These are phyloP conservation scores for Arabidopsis lyrata DNA, from an alignment of 441 rosid genomes.

Conservation along the genomic window DNA sequence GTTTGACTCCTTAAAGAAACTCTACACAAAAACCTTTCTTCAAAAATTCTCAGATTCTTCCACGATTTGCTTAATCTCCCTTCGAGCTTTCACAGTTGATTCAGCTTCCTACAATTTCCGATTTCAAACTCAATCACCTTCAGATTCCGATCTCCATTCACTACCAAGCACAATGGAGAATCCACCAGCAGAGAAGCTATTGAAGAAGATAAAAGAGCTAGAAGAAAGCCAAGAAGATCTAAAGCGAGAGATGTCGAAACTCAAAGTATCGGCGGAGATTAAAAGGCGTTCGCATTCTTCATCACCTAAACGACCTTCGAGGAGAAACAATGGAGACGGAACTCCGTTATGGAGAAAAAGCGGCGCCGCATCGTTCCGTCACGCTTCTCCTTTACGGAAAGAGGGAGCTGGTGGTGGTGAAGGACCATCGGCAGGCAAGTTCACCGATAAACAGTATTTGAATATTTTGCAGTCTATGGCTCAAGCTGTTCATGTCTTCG, in stretches of 20 bases:
- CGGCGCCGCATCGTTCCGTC: slow-evolving; percentile 68
- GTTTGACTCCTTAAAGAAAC: slow-evolving; percentile 28
- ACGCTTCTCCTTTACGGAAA: slow-evolving; percentile 85
- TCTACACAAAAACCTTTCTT: neutral
- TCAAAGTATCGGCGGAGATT: slow-evolving; percentile 54
- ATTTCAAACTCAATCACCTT: slow-evolving; percentile 24
- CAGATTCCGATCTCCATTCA: slow-evolving; percentile 30
- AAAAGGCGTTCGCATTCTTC: slow-evolving; percentile 82
- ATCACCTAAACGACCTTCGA: slow-evolving; percentile 73
- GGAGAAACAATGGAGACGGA: slow-evolving; percentile 46
- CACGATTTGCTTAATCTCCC: too few species aligned
- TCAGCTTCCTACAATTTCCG: slow-evolving; percentile 1
- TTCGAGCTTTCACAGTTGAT: neutral
- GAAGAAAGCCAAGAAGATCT: slow-evolving; percentile 88
- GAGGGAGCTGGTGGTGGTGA: slow-evolving; percentile 50
- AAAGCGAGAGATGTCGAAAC: slow-evolving; percentile 77
- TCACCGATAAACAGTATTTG: slow-evolving; percentile 76
- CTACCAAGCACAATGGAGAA: slow-evolving; percentile 54
- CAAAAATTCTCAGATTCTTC: neutral
- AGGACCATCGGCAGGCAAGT: slow-evolving; percentile 71
- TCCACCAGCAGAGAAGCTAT: slow-evolving; percentile 78
- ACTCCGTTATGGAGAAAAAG: slow-evolving; percentile 53
- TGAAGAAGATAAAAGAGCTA: slow-evolving; percentile 85
- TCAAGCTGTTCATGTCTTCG: slow-evolving; percentile 87
- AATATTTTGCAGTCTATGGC: slow-evolving; percentile 96